Evolutionary conservation across 2,329 filamentous ascomycete genomes (phyloP).

Genomic region (Zymoseptoria tritici): DNA sequence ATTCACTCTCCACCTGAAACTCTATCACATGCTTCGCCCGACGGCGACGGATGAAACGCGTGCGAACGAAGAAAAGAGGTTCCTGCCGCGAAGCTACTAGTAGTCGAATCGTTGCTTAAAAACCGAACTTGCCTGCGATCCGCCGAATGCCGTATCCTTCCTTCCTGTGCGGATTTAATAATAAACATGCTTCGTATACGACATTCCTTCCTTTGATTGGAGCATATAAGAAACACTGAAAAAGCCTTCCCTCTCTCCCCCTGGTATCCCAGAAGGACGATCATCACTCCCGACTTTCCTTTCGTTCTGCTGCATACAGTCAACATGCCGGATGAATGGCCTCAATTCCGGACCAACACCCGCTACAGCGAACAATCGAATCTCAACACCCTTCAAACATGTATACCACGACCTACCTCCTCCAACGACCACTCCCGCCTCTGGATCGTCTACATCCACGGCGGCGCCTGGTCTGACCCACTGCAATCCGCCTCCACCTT

Average conservation of each 20-base stretch:
- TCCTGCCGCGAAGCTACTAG: neutral
- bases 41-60: neutral
- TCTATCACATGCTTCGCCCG: neutral
- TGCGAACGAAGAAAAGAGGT: neutral
- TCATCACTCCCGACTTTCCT: too few species aligned
- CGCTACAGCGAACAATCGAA: slow-evolving; percentile 24
- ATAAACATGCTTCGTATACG: neutral
- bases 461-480: slow-evolving; percentile 45
- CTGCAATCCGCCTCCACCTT: slow-evolving; percentile 32
- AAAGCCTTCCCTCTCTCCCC: neutral
- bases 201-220: neutral
- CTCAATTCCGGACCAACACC: slow-evolving; percentile 21
- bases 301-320: neutral
- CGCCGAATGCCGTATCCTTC: neutral
- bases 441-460: slow-evolving; percentile 40
- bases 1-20: neutral
- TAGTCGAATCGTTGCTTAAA: neutral
- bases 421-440: slow-evolving; percentile 13
- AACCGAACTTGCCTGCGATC: neutral
- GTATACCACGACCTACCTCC: slow-evolving; percentile 31
- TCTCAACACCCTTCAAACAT: slow-evolving; percentile 39
- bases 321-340: slow-evolving; percentile 16
- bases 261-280: too few species aligned
- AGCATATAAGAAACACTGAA: neutral
- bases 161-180: neutral